Percentiles rank a stretch among this genome's conserved stretches.
Conservation (phyloP, 2,329 filamentous ascomycete genomes). For the Penicillium sp. region DNA sequence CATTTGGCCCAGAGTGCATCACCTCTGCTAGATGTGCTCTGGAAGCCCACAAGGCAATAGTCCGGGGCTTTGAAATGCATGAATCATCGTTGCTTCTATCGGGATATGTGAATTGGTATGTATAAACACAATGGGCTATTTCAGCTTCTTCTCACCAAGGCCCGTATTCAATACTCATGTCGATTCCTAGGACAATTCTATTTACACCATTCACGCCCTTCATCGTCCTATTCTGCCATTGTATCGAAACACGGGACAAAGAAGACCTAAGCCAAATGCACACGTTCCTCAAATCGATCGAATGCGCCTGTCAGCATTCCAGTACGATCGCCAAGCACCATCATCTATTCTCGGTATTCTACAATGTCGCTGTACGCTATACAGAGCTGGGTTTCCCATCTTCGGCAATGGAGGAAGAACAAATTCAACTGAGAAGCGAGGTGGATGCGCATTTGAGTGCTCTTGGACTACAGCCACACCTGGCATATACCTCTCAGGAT, state of each 20-base stretch:
- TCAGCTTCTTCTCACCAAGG: too few relatives aligned
- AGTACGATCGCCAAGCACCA: constrained; percentile 7
- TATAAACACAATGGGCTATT: too few relatives aligned
- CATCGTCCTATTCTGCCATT: constrained; percentile 39
- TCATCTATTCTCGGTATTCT: constrained; percentile 6
- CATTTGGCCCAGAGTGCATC: background rate
- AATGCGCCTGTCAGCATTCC: constrained; percentile 2
- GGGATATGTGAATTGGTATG: background rate
- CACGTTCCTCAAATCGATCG: constrained; percentile 5
- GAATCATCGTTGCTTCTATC: background rate
- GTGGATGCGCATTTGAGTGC: background rate
- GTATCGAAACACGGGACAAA: constrained; percentile 47
- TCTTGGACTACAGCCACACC: background rate
- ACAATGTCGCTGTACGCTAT: constrained; percentile 2
- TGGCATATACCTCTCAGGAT: background rate
- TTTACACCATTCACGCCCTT: constrained; percentile 40
- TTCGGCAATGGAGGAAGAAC: background rate
- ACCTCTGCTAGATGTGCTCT: background rate
- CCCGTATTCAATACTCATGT: background rate
- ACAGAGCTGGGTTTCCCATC: background rate
- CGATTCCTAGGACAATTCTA: constrained; percentile 18
- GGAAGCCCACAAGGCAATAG: background rate
- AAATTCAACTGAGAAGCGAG: background rate
- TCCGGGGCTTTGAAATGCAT: background rate
- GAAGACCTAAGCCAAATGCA: constrained; percentile 41